phyloP scores from a whole-genome alignment of 305 asterid species.

The Solanum aculeatissimum region DNA sequence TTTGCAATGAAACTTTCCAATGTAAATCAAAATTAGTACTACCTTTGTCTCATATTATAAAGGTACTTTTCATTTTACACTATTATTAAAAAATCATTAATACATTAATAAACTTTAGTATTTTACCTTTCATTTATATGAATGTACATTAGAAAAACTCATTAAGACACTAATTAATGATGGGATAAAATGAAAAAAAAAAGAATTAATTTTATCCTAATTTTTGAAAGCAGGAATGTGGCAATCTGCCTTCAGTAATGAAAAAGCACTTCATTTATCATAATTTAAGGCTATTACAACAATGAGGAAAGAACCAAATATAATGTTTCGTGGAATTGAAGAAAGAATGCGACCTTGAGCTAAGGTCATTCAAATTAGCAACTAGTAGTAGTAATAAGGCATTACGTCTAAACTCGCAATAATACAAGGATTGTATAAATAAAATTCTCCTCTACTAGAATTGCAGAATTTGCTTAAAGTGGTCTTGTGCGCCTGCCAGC shows the following conservation, averaged over 20 bases:
- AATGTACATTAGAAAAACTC: too few species aligned
- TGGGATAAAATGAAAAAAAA: too few species aligned
- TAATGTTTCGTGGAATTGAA: conserved; percentile 3
- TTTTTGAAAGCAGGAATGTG: neutral
- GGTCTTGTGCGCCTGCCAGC: conserved; percentile 75
- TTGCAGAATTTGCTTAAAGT: conserved; percentile 12
- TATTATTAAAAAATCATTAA: too few species aligned
- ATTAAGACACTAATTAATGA: too few species aligned
- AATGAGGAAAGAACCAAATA: neutral
- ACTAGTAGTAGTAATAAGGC: neutral
- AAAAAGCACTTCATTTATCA: neutral
- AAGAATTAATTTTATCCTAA: too few species aligned
- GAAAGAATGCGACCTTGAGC: conserved; percentile 55
- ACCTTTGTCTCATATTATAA: too few species aligned
- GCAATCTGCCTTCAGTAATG: neutral
- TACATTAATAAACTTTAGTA: too few species aligned
- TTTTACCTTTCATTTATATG: too few species aligned
- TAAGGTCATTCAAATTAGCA: conserved; percentile 32
- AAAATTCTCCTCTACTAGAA: neutral
- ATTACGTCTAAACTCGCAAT: neutral
- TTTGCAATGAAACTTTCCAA: neutral
- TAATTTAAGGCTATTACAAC: neutral
- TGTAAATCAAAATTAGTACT: neutral
- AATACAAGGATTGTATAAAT: neutral
- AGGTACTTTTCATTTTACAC: too few species aligned